phyloP scores from a whole-genome alignment of 345 rosid genomes.

The Kernera saxatilis region DNA sequence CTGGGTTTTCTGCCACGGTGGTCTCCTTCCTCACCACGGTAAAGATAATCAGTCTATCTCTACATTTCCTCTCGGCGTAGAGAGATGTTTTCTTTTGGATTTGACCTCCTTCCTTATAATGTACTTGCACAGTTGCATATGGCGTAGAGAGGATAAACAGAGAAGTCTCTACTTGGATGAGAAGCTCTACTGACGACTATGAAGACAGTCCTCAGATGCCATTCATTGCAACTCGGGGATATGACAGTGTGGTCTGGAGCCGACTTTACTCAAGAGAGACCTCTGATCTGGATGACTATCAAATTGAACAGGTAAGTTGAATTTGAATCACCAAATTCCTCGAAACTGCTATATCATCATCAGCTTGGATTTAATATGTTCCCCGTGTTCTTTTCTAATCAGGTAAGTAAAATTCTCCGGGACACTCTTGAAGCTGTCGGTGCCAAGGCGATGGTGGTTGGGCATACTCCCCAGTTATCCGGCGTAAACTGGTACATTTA shows the following conservation, averaged over 20 bases:
- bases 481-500: conserved; percentile 75
- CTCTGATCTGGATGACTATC: conserved; percentile 52
- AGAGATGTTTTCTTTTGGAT: not conserved
- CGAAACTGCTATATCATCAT: not conserved
- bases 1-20: conserved; percentile 96
- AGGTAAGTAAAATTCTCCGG: conserved; percentile 54
- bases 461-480: conserved; percentile 84
- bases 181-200: conserved; percentile 40
- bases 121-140: conserved; percentile 56
- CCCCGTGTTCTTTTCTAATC: conserved; percentile 5
- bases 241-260: conserved; percentile 90
- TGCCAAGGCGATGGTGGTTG: conserved; percentile 92
- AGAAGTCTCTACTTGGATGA: conserved; percentile 92
- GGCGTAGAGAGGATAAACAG: conserved; percentile 81
- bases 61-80: not conserved
- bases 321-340: not conserved
- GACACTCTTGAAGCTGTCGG: conserved; percentile 64
- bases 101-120: conserved; percentile 27
- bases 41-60: conserved; percentile 1
- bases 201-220: conserved; percentile 50
- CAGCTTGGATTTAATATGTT: not conserved
- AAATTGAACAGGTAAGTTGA: conserved; percentile 58
- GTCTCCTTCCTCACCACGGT: conserved; percentile 96
- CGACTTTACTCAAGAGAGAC: conserved; percentile 75
- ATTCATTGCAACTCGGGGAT: conserved; percentile 73